Evolutionary conservation across 768 basidiomycete genomes (phyloP).

Genomic region (Leccinellum luteum): DNA sequence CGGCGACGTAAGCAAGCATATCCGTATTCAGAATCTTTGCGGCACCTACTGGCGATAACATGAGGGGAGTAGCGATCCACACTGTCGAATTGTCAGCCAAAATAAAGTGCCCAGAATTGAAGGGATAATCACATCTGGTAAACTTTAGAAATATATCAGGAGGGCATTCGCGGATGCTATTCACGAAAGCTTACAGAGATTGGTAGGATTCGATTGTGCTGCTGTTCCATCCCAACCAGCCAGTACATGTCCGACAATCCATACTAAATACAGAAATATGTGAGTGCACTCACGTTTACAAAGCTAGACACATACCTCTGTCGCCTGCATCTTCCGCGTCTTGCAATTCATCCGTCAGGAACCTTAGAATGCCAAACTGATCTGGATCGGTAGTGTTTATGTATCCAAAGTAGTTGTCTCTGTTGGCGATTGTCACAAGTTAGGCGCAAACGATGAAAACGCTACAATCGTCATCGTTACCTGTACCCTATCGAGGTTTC

Average conservation of each 20-base stretch:
- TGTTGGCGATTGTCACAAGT: background rate
- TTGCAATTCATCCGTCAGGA: conserved; percentile 48
- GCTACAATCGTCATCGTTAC: background rate
- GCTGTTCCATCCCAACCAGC: conserved; percentile 47
- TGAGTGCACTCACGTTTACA: background rate
- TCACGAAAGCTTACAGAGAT: conserved; percentile 37
- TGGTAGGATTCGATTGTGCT: conserved; percentile 39
- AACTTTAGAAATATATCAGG: conserved; percentile 22
- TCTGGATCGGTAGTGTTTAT: conserved; percentile 44
- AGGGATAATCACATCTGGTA: conserved; percentile 38
- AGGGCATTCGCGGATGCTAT: background rate
- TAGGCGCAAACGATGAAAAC: background rate
- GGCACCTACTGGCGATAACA: conserved; percentile 39
- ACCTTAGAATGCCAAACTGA: conserved; percentile 45
- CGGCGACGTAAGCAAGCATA: conserved; percentile 12
- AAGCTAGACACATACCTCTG: conserved; percentile 26
- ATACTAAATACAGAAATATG: conserved; percentile 29
- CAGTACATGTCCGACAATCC: conserved; percentile 49
- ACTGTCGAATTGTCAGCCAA: conserved; percentile 15
- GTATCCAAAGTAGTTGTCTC: conserved; percentile 46
- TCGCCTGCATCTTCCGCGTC: conserved; percentile 46
- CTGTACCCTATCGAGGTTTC: background rate
- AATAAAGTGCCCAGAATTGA: background rate
- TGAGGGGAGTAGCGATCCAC: conserved; percentile 46
- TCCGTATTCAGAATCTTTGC: background rate